Conservation (phyloP, 352 stramenopile genomes). For the Pythium grandisporangium region DNA sequence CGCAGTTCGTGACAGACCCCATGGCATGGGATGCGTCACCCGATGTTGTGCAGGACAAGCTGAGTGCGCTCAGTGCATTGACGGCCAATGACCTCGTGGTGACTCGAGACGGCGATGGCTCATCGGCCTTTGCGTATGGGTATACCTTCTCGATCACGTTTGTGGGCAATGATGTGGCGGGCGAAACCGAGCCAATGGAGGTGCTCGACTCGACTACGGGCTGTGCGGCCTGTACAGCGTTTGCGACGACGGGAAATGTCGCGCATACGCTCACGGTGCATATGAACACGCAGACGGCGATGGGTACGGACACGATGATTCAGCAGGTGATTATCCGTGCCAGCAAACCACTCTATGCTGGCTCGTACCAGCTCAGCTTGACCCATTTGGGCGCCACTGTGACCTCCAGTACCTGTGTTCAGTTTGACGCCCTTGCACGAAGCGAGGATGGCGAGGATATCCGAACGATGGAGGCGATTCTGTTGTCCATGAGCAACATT, state of each 20-base stretch:
- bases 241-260: constrained; percentile 26
- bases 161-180: constrained; percentile 56
- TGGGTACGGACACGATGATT: constrained; percentile 65
- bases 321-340: constrained; percentile 59
- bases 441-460: constrained; percentile 23
- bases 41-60: constrained; percentile 13
- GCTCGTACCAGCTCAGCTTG: constrained; percentile 52
- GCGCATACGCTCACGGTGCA: constrained; percentile 16
- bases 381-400: constrained; percentile 20
- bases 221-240: constrained; percentile 13
- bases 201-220: constrained; percentile 13
- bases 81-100: constrained; percentile 45
- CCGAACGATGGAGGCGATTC: constrained; percentile 37
- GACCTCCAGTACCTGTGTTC: constrained; percentile 41
- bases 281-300: constrained; percentile 35
- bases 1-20: constrained; percentile 4
- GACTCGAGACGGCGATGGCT: constrained; percentile 61
- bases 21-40: constrained; percentile 39
- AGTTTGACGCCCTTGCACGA: constrained; percentile 41
- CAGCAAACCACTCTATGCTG: constrained; percentile 31
- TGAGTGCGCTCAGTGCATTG: constrained; percentile 26
- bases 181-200: constrained; percentile 34
- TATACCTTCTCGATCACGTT: constrained; percentile 74
- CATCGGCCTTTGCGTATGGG: constrained; percentile 39
- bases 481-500: constrained; percentile 56